A percentile compares a stretch with the other conserved stretches of the same genome.
phyloP scores from a whole-genome alignment of 2,329 filamentous ascomycete genomes.

The Didymella pinodella region DNA sequence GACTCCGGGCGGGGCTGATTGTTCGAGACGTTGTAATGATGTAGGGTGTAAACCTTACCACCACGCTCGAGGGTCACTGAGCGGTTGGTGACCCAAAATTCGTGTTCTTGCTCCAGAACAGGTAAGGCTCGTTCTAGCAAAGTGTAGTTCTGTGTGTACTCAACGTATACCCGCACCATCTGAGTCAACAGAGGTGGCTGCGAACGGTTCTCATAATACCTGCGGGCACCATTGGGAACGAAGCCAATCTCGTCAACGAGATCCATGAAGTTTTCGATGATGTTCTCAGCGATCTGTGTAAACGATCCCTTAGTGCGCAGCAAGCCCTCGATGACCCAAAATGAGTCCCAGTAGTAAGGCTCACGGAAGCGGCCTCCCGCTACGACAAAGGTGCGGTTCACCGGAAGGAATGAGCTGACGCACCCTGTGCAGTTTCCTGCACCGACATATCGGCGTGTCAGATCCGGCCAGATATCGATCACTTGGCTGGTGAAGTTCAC shows the following conservation, averaged over 20 bases:
- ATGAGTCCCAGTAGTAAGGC: conserved; percentile 76
- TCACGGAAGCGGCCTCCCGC: conserved; percentile 75
- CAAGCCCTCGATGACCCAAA: conserved; percentile 72
- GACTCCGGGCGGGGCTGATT: conserved; percentile 73
- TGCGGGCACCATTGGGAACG: conserved; percentile 71
- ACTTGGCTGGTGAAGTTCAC: conserved; percentile 69
- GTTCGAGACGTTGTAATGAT: conserved; percentile 69
- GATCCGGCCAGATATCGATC: conserved; percentile 73
- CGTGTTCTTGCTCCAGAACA: conserved; percentile 68
- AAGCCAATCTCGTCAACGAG: conserved; percentile 71
- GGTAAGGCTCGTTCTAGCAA: conserved; percentile 69
- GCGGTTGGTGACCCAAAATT: conserved; percentile 69
- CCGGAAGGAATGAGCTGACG: conserved; percentile 70
- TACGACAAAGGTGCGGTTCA: conserved; percentile 74
- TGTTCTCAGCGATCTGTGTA: conserved; percentile 69
- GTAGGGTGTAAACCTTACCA: conserved; percentile 62
- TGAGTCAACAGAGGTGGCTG: conserved; percentile 71
- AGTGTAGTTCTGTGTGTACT: conserved; percentile 69
- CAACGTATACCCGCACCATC: conserved; percentile 71
- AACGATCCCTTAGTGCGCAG: conserved; percentile 71
- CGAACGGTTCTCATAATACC: conserved; percentile 73
- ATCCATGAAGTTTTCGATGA: conserved; percentile 74
- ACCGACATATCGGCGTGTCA: conserved; percentile 67
- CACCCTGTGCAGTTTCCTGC: conserved; percentile 62
- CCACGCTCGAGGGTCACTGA: conserved; percentile 61